Percentiles rank a stretch among this genome's conserved stretches.
Evolutionary conservation across 1,284 basidiomycete genomes (phyloP).

Genomic region (Ustilago cynodontis): DNA sequence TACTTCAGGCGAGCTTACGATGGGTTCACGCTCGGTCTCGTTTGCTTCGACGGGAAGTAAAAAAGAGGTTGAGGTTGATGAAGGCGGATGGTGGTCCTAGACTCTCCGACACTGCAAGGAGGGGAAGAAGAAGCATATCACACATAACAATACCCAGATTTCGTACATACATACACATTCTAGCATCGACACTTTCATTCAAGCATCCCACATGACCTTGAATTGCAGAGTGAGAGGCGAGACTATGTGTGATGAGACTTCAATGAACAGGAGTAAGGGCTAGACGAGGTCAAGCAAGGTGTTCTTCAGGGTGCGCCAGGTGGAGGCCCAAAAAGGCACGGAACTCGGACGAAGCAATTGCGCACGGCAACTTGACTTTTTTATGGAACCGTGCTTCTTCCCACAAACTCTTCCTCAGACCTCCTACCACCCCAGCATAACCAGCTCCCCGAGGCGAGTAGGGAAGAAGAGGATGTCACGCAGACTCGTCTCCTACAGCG

Average conservation of each 20-base stretch:
- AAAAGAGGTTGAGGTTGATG: constrained; percentile 46
- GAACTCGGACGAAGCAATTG: neutral
- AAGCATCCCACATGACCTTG: neutral
- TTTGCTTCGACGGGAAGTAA: constrained; percentile 20
- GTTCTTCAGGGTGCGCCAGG: neutral
- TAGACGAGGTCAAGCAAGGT: neutral
- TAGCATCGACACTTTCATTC: neutral
- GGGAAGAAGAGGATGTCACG: constrained; percentile 16
- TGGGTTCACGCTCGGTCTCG: constrained; percentile 15
- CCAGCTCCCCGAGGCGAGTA: too few relatives aligned
- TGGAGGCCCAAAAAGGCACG: neutral
- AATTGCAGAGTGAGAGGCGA: neutral
- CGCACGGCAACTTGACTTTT: neutral
- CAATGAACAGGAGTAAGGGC: neutral
- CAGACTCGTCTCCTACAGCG: constrained; percentile 33
- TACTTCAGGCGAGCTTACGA: neutral
- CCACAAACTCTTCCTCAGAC: neutral
- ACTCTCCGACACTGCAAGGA: too few relatives aligned
- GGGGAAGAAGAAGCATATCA: neutral
- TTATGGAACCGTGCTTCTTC: neutral
- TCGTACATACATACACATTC: neutral
- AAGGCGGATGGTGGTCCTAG: constrained; percentile 52
- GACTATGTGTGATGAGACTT: neutral
- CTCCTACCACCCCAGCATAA: neutral
- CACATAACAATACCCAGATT: constrained; percentile 8